Conservation (phyloP, 139 green algal genomes). For the Yamagishiella unicocca region DNA sequence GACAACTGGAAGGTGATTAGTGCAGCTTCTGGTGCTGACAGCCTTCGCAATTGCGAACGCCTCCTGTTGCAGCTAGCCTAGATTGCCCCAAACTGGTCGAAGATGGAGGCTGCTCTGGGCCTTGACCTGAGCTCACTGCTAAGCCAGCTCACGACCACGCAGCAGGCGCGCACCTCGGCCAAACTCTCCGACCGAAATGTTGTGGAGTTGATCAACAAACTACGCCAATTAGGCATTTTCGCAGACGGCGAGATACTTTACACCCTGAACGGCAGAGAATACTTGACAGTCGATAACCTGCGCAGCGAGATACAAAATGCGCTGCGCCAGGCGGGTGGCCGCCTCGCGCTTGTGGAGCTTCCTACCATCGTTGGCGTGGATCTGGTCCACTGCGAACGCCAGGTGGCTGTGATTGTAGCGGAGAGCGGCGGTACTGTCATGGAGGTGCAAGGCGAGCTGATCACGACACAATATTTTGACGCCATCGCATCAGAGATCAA, state of each 20-base stretch:
- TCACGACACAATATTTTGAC: constrained; percentile 89
- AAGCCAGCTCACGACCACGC: constrained; percentile 71
- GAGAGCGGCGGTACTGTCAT: constrained; percentile 63
- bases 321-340: constrained; percentile 70
- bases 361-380: constrained; percentile 85
- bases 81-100: no score
- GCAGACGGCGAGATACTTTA: constrained; percentile 83
- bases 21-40: no score
- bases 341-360: constrained; percentile 88
- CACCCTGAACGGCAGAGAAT: constrained; percentile 90
- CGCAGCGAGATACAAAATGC: constrained; percentile 58
- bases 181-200: constrained; percentile 90
- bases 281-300: constrained; percentile 82
- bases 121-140: constrained; percentile 80
- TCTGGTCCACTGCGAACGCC: constrained; percentile 64
- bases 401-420: constrained; percentile 59
- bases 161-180: constrained; percentile 78
- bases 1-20: no score
- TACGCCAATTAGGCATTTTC: constrained; percentile 82
- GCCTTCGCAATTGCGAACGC: no score
- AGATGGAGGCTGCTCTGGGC: constrained; percentile 38
- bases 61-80: neutral
- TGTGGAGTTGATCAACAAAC: constrained; percentile 91
- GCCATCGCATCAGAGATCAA: constrained; percentile 78
- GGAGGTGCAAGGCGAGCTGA: constrained; percentile 91